These are phyloP conservation scores for Arxiozyma slooffiae DNA, from an alignment of 1,139 yeast species.

Conservation along the genomic window DNA sequence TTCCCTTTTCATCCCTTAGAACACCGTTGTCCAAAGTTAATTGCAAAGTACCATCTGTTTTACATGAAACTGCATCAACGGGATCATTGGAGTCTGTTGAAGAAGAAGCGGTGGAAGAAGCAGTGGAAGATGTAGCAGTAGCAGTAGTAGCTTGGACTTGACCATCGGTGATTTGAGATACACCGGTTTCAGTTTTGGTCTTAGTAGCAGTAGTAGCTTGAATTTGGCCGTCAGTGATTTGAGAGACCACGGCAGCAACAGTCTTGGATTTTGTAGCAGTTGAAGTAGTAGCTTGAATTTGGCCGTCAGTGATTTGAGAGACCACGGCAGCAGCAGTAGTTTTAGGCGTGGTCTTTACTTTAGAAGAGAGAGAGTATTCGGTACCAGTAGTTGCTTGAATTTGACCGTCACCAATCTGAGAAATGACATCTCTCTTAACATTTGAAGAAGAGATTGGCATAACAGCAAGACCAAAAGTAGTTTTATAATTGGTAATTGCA, in stretches of 20 bases:
- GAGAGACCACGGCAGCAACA: slow-evolving; percentile 33
- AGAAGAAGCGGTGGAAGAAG: slow-evolving; percentile 28
- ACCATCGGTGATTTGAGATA: slow-evolving; percentile 31
- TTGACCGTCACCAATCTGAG: slow-evolving; percentile 52
- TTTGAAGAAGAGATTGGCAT: not conserved
- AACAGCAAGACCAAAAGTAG: slow-evolving; percentile 16
- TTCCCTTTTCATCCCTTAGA: slow-evolving; percentile 52
- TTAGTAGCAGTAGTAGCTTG: slow-evolving; percentile 29
- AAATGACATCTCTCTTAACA: slow-evolving; percentile 5
- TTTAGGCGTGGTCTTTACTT: slow-evolving; percentile 20
- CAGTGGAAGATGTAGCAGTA: slow-evolving; percentile 31
- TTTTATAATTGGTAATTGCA: slow-evolving; percentile 38
- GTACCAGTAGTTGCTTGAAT: slow-evolving; percentile 35
- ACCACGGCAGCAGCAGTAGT: slow-evolving; percentile 37
- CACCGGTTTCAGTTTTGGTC: slow-evolving; percentile 32
- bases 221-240: slow-evolving; percentile 43
- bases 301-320: too few relatives aligned
- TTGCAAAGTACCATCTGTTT: slow-evolving; percentile 41
- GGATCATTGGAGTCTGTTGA: slow-evolving; percentile 21
- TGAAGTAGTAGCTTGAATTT: slow-evolving; percentile 45
- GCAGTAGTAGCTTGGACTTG: slow-evolving; percentile 13
- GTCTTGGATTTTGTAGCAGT: slow-evolving; percentile 13
- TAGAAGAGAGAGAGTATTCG: not conserved
- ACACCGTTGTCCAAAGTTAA: slow-evolving; percentile 45
- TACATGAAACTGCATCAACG: slow-evolving; percentile 40